Conservation (phyloP, 1,284 basidiomycete species). For the Leccinum proliferum region DNA sequence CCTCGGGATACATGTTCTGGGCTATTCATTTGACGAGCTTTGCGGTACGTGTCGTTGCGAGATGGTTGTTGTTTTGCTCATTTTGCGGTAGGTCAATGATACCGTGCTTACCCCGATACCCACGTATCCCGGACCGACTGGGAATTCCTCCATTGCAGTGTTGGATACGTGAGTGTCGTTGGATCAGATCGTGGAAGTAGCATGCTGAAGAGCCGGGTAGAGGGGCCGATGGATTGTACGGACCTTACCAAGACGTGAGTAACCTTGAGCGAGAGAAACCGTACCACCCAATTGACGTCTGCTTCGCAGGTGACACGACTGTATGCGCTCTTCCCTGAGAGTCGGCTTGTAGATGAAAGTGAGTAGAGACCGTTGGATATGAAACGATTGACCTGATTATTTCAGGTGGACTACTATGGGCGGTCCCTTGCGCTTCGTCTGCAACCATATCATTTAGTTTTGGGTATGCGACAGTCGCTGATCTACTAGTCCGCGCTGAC, state of each 20-base stretch:
- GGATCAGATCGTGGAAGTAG: background rate
- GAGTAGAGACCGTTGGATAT: slow-evolving; percentile 17
- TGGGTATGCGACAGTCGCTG: slow-evolving; percentile 40
- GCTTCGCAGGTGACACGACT: slow-evolving; percentile 58
- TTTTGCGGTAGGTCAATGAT: slow-evolving; percentile 51
- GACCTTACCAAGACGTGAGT: slow-evolving; percentile 74
- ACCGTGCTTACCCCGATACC: slow-evolving; percentile 53
- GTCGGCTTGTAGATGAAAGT: slow-evolving; percentile 64
- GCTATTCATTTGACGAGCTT: slow-evolving; percentile 59
- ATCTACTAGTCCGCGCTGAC: slow-evolving; percentile 1
- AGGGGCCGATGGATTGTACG: slow-evolving; percentile 75
- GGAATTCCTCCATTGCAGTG: slow-evolving; percentile 61
- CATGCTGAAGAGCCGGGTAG: slow-evolving; percentile 32
- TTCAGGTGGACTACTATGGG: slow-evolving; percentile 73
- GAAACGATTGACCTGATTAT: slow-evolving; percentile 4
- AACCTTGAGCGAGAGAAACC: background rate
- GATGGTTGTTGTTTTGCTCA: slow-evolving; percentile 1
- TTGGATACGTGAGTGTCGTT: slow-evolving; percentile 62
- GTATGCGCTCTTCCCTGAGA: slow-evolving; percentile 57
- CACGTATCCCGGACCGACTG: slow-evolving; percentile 58
- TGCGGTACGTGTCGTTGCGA: slow-evolving; percentile 35
- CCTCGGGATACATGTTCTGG: slow-evolving; percentile 80
- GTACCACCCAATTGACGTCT: slow-evolving; percentile 4
- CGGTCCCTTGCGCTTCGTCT: slow-evolving; percentile 70
- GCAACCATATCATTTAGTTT: slow-evolving; percentile 70